Conservation (phyloP, 2,329 filamentous ascomycete species). For the Kalaharituber pfeilii region DNA sequence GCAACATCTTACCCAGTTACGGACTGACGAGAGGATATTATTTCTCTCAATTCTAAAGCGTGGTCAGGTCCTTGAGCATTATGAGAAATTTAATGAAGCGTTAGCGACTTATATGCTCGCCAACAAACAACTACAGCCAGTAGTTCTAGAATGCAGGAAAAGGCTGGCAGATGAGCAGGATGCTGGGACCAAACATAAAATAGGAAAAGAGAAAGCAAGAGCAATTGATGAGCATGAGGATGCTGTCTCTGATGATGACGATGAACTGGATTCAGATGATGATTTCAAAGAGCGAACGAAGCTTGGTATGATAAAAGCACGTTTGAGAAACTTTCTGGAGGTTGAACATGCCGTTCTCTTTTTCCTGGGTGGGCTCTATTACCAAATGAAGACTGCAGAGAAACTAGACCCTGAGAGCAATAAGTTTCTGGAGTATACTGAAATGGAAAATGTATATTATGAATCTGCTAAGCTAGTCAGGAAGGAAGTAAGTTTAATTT, state of each 20-base stretch:
- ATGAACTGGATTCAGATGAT: conserved; percentile 26
- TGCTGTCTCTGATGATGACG: conserved; percentile 28
- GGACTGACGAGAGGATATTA: conserved; percentile 46
- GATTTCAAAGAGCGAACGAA: conserved; percentile 3
- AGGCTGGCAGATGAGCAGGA: not conserved
- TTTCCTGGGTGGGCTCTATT: conserved; percentile 12
- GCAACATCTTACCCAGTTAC: conserved; percentile 51
- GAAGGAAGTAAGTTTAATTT: conserved; percentile 30
- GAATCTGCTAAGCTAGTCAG: conserved; percentile 61
- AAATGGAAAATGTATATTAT: conserved; percentile 54
- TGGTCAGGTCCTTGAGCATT: not conserved
- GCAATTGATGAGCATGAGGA: conserved; percentile 14
- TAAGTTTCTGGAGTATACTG: conserved; percentile 49
- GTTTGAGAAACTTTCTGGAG: conserved; percentile 11
- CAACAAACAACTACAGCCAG: not conserved
- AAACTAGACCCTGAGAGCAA: conserved; percentile 30
- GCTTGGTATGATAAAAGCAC: conserved; percentile 5
- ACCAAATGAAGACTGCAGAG: conserved; percentile 9
- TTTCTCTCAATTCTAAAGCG: not conserved
- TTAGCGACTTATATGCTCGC: not conserved
- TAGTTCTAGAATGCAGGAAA: not conserved
- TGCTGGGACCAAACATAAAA: not conserved
- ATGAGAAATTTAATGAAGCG: not conserved
- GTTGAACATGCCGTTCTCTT: conserved; percentile 15
- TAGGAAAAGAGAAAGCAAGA: conserved; percentile 8